Percentiles rank a stretch among this genome's conserved stretches.
Conservation (phyloP, 208 protist species). For the Zelonia costaricensis region DNA sequence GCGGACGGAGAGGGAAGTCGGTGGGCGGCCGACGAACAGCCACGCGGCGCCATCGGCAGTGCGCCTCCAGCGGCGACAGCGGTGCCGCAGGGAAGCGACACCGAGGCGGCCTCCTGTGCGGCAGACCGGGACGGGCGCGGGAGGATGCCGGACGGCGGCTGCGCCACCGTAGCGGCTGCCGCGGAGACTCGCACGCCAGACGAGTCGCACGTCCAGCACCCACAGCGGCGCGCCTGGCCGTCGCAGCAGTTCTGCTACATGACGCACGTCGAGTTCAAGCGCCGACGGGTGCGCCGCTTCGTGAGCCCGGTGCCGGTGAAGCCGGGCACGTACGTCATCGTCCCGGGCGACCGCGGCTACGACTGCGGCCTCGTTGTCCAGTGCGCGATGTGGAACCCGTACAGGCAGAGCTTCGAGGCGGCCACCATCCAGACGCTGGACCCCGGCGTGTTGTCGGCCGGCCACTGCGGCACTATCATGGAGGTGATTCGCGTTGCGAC, state of each 20-base stretch:
- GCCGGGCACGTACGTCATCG: constrained; percentile 68
- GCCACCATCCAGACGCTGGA: constrained; percentile 23
- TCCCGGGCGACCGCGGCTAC: constrained; percentile 80
- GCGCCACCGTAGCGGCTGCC: no score
- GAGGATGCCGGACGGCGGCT: no score
- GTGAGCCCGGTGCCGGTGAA: constrained; percentile 23
- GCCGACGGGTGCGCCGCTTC: constrained; percentile 58
- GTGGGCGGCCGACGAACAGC: no score
- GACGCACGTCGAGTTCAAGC: constrained; percentile 82
- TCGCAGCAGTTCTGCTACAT: constrained; percentile 46
- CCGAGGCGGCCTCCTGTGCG: no score
- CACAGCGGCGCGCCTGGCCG: constrained; percentile 25
- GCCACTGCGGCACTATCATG: constrained; percentile 31
- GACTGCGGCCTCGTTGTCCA: constrained; percentile 80
- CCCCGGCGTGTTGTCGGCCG: constrained; percentile 19
- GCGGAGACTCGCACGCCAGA: no score
- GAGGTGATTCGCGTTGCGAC: constrained; percentile 65
- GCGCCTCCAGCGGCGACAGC: no score
- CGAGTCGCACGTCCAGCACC: no score
- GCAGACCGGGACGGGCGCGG: no score
- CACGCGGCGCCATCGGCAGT: no score
- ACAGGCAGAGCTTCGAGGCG: constrained; percentile 12
- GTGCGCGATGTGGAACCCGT: constrained; percentile 45
- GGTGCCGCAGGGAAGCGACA: no score
- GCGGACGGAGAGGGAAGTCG: no score